Evolutionary conservation across 164 flowering plant genomes (phyloP).

Genomic region (Umbilicus rupestris): DNA sequence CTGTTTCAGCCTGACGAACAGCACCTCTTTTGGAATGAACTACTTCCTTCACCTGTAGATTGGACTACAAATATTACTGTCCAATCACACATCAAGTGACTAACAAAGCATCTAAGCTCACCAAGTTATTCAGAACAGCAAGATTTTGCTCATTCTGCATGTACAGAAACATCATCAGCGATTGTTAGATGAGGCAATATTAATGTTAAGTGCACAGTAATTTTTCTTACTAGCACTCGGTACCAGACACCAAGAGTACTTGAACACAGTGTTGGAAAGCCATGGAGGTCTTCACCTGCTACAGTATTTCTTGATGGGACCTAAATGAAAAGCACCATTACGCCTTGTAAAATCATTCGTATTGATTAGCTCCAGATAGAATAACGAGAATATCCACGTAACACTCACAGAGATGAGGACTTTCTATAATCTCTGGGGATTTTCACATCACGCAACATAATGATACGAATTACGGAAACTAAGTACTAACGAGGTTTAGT

Average conservation of each 20-base stretch:
- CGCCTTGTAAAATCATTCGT: neutral
- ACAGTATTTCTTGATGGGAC: conserved; percentile 26
- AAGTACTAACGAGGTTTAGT: neutral
- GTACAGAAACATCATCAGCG: neutral
- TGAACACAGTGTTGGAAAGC: conserved; percentile 51
- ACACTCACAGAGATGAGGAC: neutral
- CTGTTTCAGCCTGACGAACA: conserved; percentile 25
- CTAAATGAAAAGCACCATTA: conserved; percentile 19
- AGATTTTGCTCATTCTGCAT: conserved; percentile 78
- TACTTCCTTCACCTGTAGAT: conserved; percentile 50
- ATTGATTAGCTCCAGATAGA: neutral
- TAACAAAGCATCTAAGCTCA: conserved; percentile 19
- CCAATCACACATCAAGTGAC: neutral
- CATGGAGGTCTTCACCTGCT: conserved; percentile 28
- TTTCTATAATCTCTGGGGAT: neutral
- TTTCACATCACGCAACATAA: neutral
- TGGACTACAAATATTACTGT: neutral
- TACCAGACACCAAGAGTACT: conserved; percentile 62
- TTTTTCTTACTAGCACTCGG: conserved; percentile 48
- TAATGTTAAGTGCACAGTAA: neutral
- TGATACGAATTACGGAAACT: neutral
- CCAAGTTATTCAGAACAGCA: conserved; percentile 49
- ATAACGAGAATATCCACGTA: neutral
- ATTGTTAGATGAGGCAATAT: neutral
- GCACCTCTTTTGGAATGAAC: conserved; percentile 26